These are phyloP conservation scores for Vitis hybrid DNA, from an alignment of 177 flowering plant species.

Conservation along the genomic window DNA sequence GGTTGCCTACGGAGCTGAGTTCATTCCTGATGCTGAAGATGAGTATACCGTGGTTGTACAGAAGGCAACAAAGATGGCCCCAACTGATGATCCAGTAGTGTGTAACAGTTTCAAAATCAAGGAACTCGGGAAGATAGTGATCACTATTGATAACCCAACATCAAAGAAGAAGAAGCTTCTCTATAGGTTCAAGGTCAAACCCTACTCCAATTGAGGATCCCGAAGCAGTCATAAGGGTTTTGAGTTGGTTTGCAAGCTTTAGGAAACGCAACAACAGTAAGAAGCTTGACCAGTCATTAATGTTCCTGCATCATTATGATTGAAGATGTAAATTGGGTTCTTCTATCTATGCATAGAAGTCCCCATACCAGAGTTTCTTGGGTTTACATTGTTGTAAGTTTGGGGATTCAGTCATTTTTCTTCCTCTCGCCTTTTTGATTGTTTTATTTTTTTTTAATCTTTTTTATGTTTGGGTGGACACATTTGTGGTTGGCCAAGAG, in stretches of 20 bases:
- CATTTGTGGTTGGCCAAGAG: not conserved
- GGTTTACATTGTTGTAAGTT: not conserved
- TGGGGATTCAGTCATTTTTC: not conserved
- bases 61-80: slow-evolving; percentile 47
- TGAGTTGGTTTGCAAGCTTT: not conserved
- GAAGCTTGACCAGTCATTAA: not conserved
- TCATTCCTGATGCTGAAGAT: slow-evolving; percentile 43
- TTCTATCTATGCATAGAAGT: not conserved
- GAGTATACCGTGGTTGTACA: slow-evolving; percentile 49
- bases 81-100: slow-evolving; percentile 57
- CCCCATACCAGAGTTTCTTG: not conserved
- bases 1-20: slow-evolving; percentile 66
- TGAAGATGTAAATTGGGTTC: not conserved
- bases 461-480: not conserved
- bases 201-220: slow-evolving; percentile 22
- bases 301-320: not conserved
- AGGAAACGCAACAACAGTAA: not conserved
- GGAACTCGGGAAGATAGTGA: slow-evolving; percentile 54
- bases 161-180: slow-evolving; percentile 66
- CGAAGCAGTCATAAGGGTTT: not conserved
- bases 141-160: slow-evolving; percentile 55
- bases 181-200: slow-evolving; percentile 56
- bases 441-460: too few species aligned
- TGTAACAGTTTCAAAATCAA: slow-evolving; percentile 40
- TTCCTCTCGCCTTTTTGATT: not conserved